Base-by-base conservation (phyloP, 2,329 filamentous ascomycete species). In the Dothideomycetes sp. region DNA sequence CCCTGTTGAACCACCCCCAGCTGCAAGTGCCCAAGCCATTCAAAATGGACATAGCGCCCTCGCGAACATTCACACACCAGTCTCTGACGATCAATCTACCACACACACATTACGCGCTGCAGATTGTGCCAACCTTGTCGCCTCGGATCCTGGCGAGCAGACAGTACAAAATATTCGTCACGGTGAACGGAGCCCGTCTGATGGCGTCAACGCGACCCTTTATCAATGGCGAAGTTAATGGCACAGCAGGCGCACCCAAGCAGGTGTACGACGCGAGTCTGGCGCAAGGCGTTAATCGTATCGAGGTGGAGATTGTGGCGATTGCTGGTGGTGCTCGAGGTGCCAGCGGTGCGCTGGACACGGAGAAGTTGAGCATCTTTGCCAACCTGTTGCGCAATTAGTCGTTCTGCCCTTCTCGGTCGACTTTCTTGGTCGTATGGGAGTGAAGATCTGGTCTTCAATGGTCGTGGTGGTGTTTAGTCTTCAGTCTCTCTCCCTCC, bases 341-440 rank as follows among this genome's bases (percentile, higher is more conserved):
- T 12, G 44, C 43, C 5, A 54, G 47, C 53, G 41, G 59, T 77
- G 32, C 36, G 8, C 31, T 81, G 27, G 85, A 91, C 55, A 66
- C 88, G 46, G 87, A 95, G 64, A 81, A 81, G 50, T 71, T 87
- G 42, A 85, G 77, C 1, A 68, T 91, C 19, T 83, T 83, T 60
- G 73, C 81, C 45, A 81, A 91, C 59, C 61, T 93, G 50, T 60
- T 77, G 57, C 22, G 22, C 22, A 27, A 7, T 12, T 27, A 27
- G n/a, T n/a, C n/a, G n/a, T n/a, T n/a, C n/a, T n/a, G n/a, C n/a
- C n/a, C n/a, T n/a, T n/a, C n/a, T n/a, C n/a, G n/a, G n/a, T n/a
- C n/a, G n/a, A n/a, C n/a, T n/a, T n/a, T n/a, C n/a, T n/a, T n/a
- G n/a, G n/a, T n/a, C n/a, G n/a, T n/a, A n/a, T n/a, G n/a, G n/a